A percentile compares a stretch with the other conserved stretches of the same genome.
phyloP scores from a whole-genome alignment of 192 early-diverging fungal species.

The Mortierella claussenii region DNA sequence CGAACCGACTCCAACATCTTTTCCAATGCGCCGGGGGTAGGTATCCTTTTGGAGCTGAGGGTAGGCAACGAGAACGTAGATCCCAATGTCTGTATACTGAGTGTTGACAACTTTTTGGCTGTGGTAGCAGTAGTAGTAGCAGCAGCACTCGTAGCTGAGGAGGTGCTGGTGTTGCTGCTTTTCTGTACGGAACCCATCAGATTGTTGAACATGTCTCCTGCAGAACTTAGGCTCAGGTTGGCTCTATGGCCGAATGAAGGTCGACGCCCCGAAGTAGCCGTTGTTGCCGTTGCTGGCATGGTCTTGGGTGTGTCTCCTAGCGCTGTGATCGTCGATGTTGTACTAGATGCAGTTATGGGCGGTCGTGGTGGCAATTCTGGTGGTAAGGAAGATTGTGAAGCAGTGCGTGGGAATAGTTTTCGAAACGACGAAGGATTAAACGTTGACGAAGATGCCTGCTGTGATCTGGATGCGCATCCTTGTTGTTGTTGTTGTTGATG shows the following conservation, averaged over 20 bases:
- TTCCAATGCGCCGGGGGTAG: conserved; percentile 12
- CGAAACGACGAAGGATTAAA: conserved; percentile 6
- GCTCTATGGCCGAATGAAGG: conserved; percentile 13
- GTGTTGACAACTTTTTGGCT: no score
- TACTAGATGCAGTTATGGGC: no score
- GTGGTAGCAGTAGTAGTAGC: no score
- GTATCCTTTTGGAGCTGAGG: conserved; percentile 10
- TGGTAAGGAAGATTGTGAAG: neutral
- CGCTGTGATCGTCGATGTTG: neutral
- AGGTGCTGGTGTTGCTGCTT: conserved; percentile 16
- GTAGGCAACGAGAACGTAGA: conserved; percentile 20
- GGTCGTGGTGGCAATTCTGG: neutral
- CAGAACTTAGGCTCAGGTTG: conserved; percentile 18
- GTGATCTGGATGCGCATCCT: neutral
- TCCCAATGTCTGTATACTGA: no score
- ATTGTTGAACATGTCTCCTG: conserved; percentile 37
- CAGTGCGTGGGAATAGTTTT: conserved; percentile 17
- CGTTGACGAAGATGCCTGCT: neutral
- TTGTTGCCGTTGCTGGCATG: neutral
- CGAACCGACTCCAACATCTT: conserved; percentile 28
- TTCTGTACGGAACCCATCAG: conserved; percentile 39
- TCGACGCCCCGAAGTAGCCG: neutral
- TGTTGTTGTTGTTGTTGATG: no score
- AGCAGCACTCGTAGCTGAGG: no score
- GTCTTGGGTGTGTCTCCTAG: neutral